Conservation (phyloP, 148 eudicot species). For the Rhododendron ovatum region DNA sequence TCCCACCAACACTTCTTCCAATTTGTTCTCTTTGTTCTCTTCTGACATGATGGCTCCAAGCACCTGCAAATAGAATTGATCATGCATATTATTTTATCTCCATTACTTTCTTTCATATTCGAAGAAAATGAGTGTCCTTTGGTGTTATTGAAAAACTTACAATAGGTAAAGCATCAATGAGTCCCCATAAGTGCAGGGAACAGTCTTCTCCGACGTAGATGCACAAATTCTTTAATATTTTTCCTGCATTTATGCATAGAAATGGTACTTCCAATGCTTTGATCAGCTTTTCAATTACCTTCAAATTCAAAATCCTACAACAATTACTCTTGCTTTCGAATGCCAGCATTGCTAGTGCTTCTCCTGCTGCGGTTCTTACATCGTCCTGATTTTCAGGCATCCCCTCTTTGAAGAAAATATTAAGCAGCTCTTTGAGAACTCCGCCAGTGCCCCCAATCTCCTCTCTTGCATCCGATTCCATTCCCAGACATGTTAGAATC, state of each 20-base stretch:
- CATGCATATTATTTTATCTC: background rate
- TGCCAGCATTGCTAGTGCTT: conserved; percentile 70
- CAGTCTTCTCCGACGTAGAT: conserved; percentile 49
- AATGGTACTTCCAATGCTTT: conserved; percentile 42
- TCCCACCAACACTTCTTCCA: conserved; percentile 87
- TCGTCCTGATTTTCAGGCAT: conserved; percentile 21
- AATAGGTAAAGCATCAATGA: conserved; percentile 49
- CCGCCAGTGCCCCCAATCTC: conserved; percentile 86
- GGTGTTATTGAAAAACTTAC: conserved; percentile 35
- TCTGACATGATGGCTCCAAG: conserved; percentile 51
- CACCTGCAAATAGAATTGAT: conserved; percentile 41
- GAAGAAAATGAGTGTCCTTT: background rate
- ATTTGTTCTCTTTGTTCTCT: conserved; percentile 58
- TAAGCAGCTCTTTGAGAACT: conserved; percentile 54
- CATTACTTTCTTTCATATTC: background rate
- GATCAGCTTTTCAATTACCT: conserved; percentile 34
- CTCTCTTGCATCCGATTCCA: conserved; percentile 40
- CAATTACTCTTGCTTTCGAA: conserved; percentile 54
- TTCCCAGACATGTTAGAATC: conserved; percentile 60
- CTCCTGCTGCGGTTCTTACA: conserved; percentile 70
- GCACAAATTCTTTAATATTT: conserved; percentile 66
- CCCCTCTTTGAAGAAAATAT: conserved; percentile 47
- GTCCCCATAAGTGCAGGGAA: conserved; percentile 38
- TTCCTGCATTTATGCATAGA: conserved; percentile 53
- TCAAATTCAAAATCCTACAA: conserved; percentile 32